Conservation (phyloP, 331 rosid species). For the Saraca asoca region DNA sequence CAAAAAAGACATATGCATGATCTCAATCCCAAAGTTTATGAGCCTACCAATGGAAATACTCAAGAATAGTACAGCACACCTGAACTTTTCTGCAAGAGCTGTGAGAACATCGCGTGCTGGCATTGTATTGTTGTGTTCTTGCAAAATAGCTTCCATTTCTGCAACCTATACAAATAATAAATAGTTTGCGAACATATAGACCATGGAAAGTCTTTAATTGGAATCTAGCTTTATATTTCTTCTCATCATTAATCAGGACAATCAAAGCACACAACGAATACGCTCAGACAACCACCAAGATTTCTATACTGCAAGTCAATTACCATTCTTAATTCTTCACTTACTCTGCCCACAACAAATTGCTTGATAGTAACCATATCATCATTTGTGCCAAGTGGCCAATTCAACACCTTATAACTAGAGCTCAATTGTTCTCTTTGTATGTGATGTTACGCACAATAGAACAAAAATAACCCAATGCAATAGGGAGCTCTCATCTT, state of each 20-base stretch:
- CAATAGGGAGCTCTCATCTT: no score
- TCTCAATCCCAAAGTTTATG: conserved; percentile 21
- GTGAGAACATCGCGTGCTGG: conserved; percentile 79
- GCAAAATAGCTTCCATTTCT: conserved; percentile 91
- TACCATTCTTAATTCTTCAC: no score
- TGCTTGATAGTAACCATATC: no score
- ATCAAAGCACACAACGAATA: no score
- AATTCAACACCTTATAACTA: no score
- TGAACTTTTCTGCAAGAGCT: conserved; percentile 88
- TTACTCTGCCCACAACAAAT: no score
- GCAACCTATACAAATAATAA: conserved; percentile 54
- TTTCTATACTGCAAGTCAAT: no score
- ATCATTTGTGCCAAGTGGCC: no score
- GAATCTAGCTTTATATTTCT: not conserved
- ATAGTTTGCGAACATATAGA: conserved; percentile 13
- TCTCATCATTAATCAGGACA: conserved; percentile 1
- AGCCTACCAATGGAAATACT: conserved; percentile 19
- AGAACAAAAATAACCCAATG: no score
- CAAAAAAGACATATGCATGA: conserved; percentile 30
- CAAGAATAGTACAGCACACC: conserved; percentile 48
- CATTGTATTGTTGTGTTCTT: conserved; percentile 78
- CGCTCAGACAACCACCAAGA: no score
- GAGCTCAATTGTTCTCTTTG: no score
- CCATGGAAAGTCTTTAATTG: conserved; percentile 3
- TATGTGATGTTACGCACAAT: no score